A percentile compares a stretch with the other conserved stretches of the same genome.
phyloP scores from a whole-genome alignment of 345 rosid species.

The Hibiscus trionum region DNA sequence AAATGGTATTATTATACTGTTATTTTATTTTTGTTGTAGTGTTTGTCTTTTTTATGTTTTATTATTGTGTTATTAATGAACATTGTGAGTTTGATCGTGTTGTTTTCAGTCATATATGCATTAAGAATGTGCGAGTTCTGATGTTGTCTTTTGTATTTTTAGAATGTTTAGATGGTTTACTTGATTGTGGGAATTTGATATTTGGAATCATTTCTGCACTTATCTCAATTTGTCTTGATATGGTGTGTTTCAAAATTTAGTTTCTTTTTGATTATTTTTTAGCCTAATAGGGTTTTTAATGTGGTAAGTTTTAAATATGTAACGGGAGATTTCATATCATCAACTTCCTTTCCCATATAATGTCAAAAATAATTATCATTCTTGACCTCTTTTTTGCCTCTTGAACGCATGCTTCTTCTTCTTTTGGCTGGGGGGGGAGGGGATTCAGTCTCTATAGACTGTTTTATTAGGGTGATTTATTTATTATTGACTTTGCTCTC shows the following conservation, averaged over 20 bases:
- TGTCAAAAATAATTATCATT: not conserved
- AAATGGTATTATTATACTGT: conserved; percentile 31
- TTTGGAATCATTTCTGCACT: conserved; percentile 4
- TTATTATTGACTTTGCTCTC: no score
- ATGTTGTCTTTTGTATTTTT: not conserved
- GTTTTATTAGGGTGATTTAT: not conserved
- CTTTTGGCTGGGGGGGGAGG: not conserved
- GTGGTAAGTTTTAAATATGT: not conserved
- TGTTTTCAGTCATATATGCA: not conserved
- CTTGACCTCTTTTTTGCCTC: not conserved
- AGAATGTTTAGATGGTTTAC: not conserved
- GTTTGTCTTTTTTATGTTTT: not conserved
- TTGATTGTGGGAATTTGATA: not conserved
- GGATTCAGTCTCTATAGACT: not conserved
- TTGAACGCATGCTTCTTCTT: not conserved
- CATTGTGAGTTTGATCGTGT: not conserved
- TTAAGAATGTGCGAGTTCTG: not conserved
- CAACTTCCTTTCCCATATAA: not conserved
- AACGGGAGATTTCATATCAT: not conserved
- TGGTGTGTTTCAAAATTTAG: not conserved
- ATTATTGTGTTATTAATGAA: not conserved
- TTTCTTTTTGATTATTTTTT: not conserved
- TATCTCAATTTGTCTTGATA: not conserved
- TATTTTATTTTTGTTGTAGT: not conserved
- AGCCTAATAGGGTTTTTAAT: not conserved